Evolutionary conservation across 257 asterid genomes (phyloP), one percentile per base, ranked within the genome.

Genomic region (Penstemon barbatus): DNA sequence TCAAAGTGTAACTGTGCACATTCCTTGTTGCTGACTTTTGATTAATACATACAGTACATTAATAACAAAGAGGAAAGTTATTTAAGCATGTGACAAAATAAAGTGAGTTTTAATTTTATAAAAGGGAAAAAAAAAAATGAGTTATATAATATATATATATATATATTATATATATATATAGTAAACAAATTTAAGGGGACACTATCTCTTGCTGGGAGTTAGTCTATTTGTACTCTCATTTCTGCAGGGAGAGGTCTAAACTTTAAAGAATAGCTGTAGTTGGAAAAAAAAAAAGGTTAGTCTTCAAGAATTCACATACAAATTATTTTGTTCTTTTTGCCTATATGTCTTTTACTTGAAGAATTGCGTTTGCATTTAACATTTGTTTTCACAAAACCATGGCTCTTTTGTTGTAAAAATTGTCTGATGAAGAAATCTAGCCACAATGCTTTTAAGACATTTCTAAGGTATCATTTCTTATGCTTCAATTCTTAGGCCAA

Each of bases 21-120:
- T 55, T 69, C 68, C 57, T 63, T 49, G 58, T 60, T 12, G 80
- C 74, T 71, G 77, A 71, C 77, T 70, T 74, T 65, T 70, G 44
- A 19, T 64, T 0, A n/a, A 8, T 45, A 3, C 51, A 49, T 10
- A 48, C 5, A 46, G 41, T 63, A 37, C 19, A 33, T 68, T 57
- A 56, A 41, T 39, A 66, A 66, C 19, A 66, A 18, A 72, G 39
- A 57, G 53, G 57, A 63, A 63, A 75, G 70, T 42, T 58, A n/a
- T 3, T 57, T 68, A 38, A 19, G 80, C 85, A 77, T 81, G 83
- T 77, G 85, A 78, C 68, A 63, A 81, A 80, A 25, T 25, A 25
- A 25, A 25, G 79, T 44, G 75, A 72, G 75, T 81, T 69, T 67
- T 74, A 50, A 46, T 67, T 68, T 62, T 37, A 8, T 55, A 62